A percentile compares a stretch with the other conserved stretches of the same genome.
These are phyloP conservation scores for Bauhinia variegata DNA, from an alignment of 306 rosid genomes.

Conservation along the genomic window DNA sequence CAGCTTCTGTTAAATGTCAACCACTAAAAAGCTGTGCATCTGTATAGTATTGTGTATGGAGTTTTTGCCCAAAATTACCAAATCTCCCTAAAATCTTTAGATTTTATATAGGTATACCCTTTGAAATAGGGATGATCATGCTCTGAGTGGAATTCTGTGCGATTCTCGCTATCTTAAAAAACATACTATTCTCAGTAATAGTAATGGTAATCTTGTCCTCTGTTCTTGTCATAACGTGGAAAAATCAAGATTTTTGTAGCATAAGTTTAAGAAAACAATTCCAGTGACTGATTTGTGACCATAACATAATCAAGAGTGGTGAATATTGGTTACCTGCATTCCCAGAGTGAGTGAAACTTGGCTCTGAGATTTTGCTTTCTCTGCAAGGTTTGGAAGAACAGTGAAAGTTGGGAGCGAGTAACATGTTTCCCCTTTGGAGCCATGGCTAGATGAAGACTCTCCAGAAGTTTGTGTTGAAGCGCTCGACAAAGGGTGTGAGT, in stretches of 20 bases:
- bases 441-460: conserved; percentile 58
- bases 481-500: conserved; percentile 45
- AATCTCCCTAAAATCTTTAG: too few relatives aligned
- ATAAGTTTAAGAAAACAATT: conserved; percentile 28
- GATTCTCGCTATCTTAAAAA: too few relatives aligned
- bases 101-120: too few relatives aligned
- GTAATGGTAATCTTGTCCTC: conserved; percentile 1
- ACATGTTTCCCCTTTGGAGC: conserved; percentile 47
- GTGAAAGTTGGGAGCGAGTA: conserved; percentile 66
- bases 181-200: too few relatives aligned
- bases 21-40: too few relatives aligned
- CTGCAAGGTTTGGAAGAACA: conserved; percentile 32
- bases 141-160: too few relatives aligned
- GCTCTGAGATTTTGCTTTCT: conserved; percentile 38
- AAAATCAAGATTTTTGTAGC: background rate
- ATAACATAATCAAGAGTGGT: background rate
- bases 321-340: conserved; percentile 41
- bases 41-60: background rate
- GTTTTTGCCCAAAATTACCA: too few relatives aligned
- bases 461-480: conserved; percentile 58
- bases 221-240: conserved; percentile 17
- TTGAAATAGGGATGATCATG: too few relatives aligned
- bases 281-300: background rate
- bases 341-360: conserved; percentile 28
- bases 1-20: too few relatives aligned